Conservation (phyloP, 306 rosid species). For the Gastrolobium bilobum region DNA sequence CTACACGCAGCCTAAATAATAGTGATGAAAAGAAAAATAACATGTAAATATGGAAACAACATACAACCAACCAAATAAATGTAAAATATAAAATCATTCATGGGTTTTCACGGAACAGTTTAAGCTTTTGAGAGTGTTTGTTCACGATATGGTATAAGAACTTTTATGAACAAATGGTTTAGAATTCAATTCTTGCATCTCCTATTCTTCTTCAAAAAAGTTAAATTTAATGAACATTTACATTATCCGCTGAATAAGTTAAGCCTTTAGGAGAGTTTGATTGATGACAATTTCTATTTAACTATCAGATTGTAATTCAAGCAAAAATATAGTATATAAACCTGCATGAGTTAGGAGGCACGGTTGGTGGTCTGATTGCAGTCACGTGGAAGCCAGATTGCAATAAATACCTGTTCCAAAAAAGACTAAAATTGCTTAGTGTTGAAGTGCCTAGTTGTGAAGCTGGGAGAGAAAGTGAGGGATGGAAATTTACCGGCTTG, state of each 20-base stretch:
- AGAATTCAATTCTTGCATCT: too few species aligned
- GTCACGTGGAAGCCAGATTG: constrained; percentile 95
- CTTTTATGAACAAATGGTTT: too few species aligned
- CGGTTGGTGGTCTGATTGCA: constrained; percentile 96
- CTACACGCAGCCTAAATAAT: constrained; percentile 74
- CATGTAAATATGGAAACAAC: background rate
- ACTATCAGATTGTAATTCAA: background rate
- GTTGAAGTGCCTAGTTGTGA: background rate
- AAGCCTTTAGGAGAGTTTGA: too few species aligned
- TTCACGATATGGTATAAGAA: too few species aligned
- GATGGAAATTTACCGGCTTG: constrained; percentile 71
- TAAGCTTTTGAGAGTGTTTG: too few species aligned
- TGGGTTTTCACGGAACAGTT: too few species aligned
- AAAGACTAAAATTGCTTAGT: constrained; percentile 43
- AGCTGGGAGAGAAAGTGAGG: background rate
- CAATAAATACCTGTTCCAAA: constrained; percentile 73
- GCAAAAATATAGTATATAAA: constrained; percentile 45
- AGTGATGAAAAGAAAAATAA: background rate
- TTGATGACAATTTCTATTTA: background rate
- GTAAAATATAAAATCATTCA: too few species aligned
- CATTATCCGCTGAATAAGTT: too few species aligned
- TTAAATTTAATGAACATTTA: too few species aligned
- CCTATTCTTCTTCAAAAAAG: too few species aligned
- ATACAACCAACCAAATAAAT: constrained; percentile 6
- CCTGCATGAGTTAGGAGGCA: constrained; percentile 99